Evolutionary conservation across 2,329 filamentous ascomycete genomes (phyloP), one percentile per base, ranked within the genome.

Genomic region (Mariannaea sp.): DNA sequence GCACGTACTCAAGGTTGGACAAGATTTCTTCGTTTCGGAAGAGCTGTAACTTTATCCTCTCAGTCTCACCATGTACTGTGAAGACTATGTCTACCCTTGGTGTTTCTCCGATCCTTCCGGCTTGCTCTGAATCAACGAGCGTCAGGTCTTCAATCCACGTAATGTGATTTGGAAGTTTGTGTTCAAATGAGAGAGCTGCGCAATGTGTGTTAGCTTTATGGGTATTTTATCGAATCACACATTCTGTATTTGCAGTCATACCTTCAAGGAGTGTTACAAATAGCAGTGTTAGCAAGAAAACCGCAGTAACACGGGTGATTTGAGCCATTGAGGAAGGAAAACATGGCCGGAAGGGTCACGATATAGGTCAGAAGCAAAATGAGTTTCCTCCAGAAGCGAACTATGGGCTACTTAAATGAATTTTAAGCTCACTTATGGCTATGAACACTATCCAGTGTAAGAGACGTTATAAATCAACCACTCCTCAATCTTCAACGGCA

Each of bases 11-110:
- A 9, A 49, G 48, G 1, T 39, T 48, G 5, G 61, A 55, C 3
- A 64, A 19, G 7, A 62, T 16, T 2, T 53, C 30, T 5, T 53
- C 13, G 35, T 62, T 38, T 10, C n/a, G 45, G 2, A 35, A 48
- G 2, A 58, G 59, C 5, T 56, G 57, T 1, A 64, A 20, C 2
- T 56, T 62, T 6, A 64, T 47, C 1, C 16, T 24, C 9, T 57
- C 33, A 13, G 16, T 13, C 0, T 52, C 38, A 16, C 61, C 54
- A 0, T 46, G 54, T 7, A 55, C 20, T 0, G 32, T 46, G 16
- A 64, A 64, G 16, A 44, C 26, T 7, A 64, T 41, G 8, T 64
- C 51, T 7, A 64, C 56, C 4, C 24, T 36, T 6, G 61, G 60
- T 0, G 51, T 13, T 0, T 49, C 14, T 9, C 36, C 17, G 51